Base-by-base conservation (phyloP, 805 yeast genomes). In the Suhomyces prunicola region DNA sequence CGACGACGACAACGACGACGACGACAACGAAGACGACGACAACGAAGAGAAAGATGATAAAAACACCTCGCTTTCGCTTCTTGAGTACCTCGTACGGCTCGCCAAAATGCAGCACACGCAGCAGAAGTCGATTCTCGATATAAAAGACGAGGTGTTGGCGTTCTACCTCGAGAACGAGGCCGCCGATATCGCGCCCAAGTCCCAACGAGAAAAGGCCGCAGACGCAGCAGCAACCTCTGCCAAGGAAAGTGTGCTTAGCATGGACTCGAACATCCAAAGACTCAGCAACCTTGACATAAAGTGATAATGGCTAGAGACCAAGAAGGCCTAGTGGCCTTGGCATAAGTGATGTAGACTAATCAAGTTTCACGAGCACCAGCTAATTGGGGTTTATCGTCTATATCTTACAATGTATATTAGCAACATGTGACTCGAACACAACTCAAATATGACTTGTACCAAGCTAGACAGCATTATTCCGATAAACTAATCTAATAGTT, bases 71-170 rank as follows among this genome's bases (percentile, higher is more conserved):
- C 70, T 87, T 17, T 80, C 89, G 0, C 65, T 87, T 17, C 66
- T 87, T 2, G 91, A 88, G 63, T 87, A 87, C 58, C 54, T 87
- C 5, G 60, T 87, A 0, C 69, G 93, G 41, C 70, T 88, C 13
- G 66, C 80, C 12, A 81, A 85, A 0, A 67, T 87, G 13, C 91
- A 88, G 62, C 71, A 79, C 10, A 80, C 73, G 54, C 91, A 86
- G 59, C 83, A 81, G 55, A 69, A 64, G 24, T 73, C 85, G 1
- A 67, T 86, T 3, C 61, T 82, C 7, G 70, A 80, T 6, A 79
- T 84, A 8, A 77, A 79, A n/a, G 94, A 88, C 62, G 93, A 88
- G 63, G 76, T 86, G 33, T 68, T 88, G 9, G 68, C 84, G 3
- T 60, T 85, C 1, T 88, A 85, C 57, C 67, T 88, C 17, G 76